phyloP scores from a whole-genome alignment of 1,284 basidiomycete genomes.

The Leccinum angustisporum region DNA sequence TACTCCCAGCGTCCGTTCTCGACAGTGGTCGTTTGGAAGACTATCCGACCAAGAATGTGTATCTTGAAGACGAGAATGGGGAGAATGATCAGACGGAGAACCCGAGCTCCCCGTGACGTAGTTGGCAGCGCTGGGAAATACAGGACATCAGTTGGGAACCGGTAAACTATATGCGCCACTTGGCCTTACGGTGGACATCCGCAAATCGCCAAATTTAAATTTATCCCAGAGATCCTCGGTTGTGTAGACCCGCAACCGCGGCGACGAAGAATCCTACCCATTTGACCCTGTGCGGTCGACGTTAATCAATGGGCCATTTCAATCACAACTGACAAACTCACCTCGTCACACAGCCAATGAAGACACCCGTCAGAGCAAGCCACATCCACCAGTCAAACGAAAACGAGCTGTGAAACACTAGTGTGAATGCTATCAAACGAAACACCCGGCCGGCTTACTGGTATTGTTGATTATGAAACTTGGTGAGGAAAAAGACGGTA shows the following conservation, averaged over 20 bases:
- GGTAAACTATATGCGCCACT: constrained; percentile 12
- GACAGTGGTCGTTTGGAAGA: constrained; percentile 60
- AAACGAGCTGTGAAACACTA: constrained; percentile 63
- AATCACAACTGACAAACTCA: constrained; percentile 28
- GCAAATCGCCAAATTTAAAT: constrained; percentile 89
- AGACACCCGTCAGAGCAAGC: constrained; percentile 72
- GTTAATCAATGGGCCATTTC: background rate
- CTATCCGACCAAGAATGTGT: constrained; percentile 90
- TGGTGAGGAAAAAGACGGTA: constrained; percentile 92
- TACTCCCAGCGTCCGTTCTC: constrained; percentile 61
- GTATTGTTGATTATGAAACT: constrained; percentile 96
- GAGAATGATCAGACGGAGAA: constrained; percentile 84
- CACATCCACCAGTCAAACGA: constrained; percentile 97
- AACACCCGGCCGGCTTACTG: constrained; percentile 55
- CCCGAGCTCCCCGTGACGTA: constrained; percentile 87
- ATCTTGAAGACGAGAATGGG: constrained; percentile 93
- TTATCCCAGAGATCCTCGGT: constrained; percentile 94
- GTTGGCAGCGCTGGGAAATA: constrained; percentile 66
- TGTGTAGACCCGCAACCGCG: constrained; percentile 92
- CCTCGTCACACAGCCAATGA: constrained; percentile 95
- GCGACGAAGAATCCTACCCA: constrained; percentile 97
- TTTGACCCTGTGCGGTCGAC: constrained; percentile 69
- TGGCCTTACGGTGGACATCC: constrained; percentile 78
- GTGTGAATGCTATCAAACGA: constrained; percentile 4
- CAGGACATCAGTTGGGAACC: constrained; percentile 9